Conservation (phyloP, 2,329 filamentous ascomycete species). For the Fusarium sp. region DNA sequence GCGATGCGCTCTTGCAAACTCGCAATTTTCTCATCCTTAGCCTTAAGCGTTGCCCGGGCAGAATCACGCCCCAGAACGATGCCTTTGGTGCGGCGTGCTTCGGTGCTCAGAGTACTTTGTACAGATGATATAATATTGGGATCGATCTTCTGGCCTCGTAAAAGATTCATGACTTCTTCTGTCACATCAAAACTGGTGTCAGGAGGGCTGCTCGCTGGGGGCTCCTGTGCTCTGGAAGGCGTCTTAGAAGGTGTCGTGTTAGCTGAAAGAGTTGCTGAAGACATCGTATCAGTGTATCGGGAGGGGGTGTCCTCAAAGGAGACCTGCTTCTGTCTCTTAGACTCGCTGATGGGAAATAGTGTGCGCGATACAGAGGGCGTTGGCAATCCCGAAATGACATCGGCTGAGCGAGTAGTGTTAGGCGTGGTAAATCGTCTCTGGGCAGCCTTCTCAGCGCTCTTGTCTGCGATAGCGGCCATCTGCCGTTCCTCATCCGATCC, state of each 20-base stretch:
- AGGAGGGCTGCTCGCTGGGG: slow-evolving; percentile 26
- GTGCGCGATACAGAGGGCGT: slow-evolving; percentile 53
- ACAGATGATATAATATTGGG: slow-evolving; percentile 53
- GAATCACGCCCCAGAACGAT: slow-evolving; percentile 74
- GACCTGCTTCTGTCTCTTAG: slow-evolving; percentile 49
- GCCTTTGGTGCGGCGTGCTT: slow-evolving; percentile 70
- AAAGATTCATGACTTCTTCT: slow-evolving; percentile 61
- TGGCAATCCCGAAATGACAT: slow-evolving; percentile 42
- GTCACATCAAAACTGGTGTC: slow-evolving; percentile 51
- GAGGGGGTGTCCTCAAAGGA: slow-evolving; percentile 44
- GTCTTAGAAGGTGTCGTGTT: slow-evolving; percentile 25
- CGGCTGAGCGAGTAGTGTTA: slow-evolving; percentile 35
- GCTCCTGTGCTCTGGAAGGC: not conserved
- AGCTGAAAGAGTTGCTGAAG: slow-evolving; percentile 25
- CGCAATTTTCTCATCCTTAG: slow-evolving; percentile 64
- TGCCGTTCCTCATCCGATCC: slow-evolving; percentile 55
- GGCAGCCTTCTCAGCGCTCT: slow-evolving; percentile 46
- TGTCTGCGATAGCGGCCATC: slow-evolving; percentile 51
- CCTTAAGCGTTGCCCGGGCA: slow-evolving; percentile 68
- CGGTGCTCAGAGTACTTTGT: slow-evolving; percentile 59
- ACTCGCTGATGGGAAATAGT: slow-evolving; percentile 48
- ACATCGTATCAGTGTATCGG: not conserved
- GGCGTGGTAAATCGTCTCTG: slow-evolving; percentile 43
- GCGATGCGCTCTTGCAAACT: slow-evolving; percentile 51
- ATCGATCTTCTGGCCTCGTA: slow-evolving; percentile 57